A percentile compares a stretch with the other conserved stretches of the same genome.
Evolutionary conservation across 768 basidiomycete genomes (phyloP).

Genomic region (Auriscalpium orientale): DNA sequence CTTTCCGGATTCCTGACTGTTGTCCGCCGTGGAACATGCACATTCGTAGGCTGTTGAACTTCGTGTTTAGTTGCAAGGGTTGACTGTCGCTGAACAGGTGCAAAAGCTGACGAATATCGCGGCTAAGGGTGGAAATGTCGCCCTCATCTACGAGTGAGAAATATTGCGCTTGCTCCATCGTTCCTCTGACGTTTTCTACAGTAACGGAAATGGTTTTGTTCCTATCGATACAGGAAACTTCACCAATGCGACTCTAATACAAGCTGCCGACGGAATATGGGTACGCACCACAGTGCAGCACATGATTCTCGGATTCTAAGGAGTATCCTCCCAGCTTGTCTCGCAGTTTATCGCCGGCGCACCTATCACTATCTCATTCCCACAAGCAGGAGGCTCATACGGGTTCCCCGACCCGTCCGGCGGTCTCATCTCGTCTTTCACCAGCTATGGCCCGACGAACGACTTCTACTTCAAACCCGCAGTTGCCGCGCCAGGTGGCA

Average conservation of each 20-base stretch:
- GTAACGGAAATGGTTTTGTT: slow-evolving; percentile 42
- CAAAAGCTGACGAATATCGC: slow-evolving; percentile 46
- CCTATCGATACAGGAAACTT: slow-evolving; percentile 39
- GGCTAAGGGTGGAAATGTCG: slow-evolving; percentile 42
- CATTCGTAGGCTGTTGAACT: slow-evolving; percentile 33
- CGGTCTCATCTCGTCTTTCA: slow-evolving; percentile 49
- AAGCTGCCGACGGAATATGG: slow-evolving; percentile 47
- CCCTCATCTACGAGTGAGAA: slow-evolving; percentile 47
- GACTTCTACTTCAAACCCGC: slow-evolving; percentile 53
- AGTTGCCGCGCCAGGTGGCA: slow-evolving; percentile 45
- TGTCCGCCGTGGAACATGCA: slow-evolving; percentile 52
- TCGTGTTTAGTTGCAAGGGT: neutral
- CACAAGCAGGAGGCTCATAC: slow-evolving; percentile 34
- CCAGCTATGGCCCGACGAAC: slow-evolving; percentile 52
- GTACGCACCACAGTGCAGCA: slow-evolving; percentile 26
- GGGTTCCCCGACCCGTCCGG: slow-evolving; percentile 43
- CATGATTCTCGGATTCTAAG: neutral
- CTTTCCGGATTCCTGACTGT: slow-evolving; percentile 46
- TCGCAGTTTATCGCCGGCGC: slow-evolving; percentile 39
- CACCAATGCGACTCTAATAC: slow-evolving; percentile 39
- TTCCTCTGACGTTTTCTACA: slow-evolving; percentile 14
- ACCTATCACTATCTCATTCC: slow-evolving; percentile 38
- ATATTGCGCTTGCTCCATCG: slow-evolving; percentile 9
- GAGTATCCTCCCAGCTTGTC: slow-evolving; percentile 31
- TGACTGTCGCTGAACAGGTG: slow-evolving; percentile 22